Evolutionary conservation across 1,284 basidiomycete genomes (phyloP), one percentile per base, ranked within the genome.

Genomic region (Malassezia caprae): DNA sequence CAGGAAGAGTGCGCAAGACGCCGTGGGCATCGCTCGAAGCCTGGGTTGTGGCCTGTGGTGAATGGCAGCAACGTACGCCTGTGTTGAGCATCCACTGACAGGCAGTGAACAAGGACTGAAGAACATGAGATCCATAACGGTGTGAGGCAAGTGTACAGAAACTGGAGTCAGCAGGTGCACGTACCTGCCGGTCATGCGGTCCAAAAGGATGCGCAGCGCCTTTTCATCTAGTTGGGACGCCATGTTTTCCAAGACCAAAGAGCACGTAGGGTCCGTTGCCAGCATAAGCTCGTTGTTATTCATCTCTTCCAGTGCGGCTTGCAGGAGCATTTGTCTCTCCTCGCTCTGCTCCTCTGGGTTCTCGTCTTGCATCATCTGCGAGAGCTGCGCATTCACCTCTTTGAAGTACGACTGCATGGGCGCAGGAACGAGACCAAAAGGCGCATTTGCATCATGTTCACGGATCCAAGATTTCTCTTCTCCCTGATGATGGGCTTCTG

Each of bases 41-140:
- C 3, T 28, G 12, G 19, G 28, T 13, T 27, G 17, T n/a, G 2
- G 37, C 15, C 41, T 43, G 41, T 23, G 41, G 23, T 43, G 19
- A n/a, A 8, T n/a, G 11, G 12, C 4, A n/a, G 11, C 24, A 19
- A 28, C 15, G 17, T n/a, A 41, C 39, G 13, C 23, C 27, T 3
- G 19, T 19, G 15, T 51, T 19, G 6, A 57, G 12, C 13, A 26
- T 32, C 13, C 23, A 17, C 19, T 57, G 55, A 11, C 27, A 23
- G 1, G 55, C 52, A 35, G 58, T 46, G 6, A 74, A 52, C 32
- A 68, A 34, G 2, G 67, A 58, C n/a, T 72, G 61, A 6, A 74
- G 51, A 19, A 73, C 69, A 58, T 74, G 72, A 3, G 68, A 70
- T 24, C 66, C 72, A 39, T 67, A 74, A n/a, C 72, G 55, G 45